Evolutionary conservation across 2,329 filamentous ascomycete genomes (phyloP), one percentile per base, ranked within the genome.

Genomic region (Boeremia exigua): DNA sequence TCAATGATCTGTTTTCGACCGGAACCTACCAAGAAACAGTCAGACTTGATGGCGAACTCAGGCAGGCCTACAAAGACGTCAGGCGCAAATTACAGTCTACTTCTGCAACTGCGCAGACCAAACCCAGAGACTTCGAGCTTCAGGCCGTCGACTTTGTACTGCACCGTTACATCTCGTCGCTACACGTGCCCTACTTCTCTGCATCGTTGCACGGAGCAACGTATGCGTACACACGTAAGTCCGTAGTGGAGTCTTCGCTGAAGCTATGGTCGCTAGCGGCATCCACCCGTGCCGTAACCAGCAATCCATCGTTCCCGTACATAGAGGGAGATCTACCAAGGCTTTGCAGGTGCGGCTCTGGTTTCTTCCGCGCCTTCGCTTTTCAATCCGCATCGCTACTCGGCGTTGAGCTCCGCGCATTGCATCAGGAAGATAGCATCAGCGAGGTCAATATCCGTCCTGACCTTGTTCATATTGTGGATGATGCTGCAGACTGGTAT

Each of bases 1-100:
- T 73, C 25, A 73, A 72, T 30, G 58, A 70, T 28, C 44, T 69
- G 4, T 48, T 48, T 7, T 66, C 66, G 1, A 54, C 32, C 8
- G 63, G 62, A 6, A 66, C 68, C 3, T 72, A 72, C 28, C 60
- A 69, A 8, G 63, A 70, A 36, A 70, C 70, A 3, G 63, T 73
- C 30, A 62, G 54, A 2, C 61, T 72, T 7, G 68, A 72, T 36
- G 19, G 39, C 2, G 50, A 65, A 12, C 54, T 72, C 3, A 48
- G 65, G 34, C 36, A 48, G 12, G 54, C 62, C 14, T 65, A 66
- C 42, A 73, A 67, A 45, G 34, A 49, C 8, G 34, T 72, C 4
- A 59, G 62, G 14, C 59, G 42, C 10, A 61, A 48, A 7, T 43
- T 72, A 15, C 61, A 67, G 43, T 50, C 12, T 15, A 64, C 54